phyloP scores from a whole-genome alignment of 2,329 filamentous ascomycete species.

The Xylariaceae sp. region DNA sequence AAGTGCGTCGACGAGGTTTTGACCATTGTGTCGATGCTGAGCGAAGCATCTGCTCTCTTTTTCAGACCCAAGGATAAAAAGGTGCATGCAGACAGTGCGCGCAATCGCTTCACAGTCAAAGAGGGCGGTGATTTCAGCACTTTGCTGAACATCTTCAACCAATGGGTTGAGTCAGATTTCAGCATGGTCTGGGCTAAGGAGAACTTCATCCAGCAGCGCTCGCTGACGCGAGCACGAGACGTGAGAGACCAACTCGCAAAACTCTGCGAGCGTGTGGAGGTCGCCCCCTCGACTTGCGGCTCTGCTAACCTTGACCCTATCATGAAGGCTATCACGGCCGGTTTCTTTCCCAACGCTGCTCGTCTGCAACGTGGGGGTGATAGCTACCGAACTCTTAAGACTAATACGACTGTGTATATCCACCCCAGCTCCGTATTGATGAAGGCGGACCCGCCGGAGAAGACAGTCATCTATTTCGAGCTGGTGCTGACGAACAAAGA shows the following conservation, averaged over 20 bases:
- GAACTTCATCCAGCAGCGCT: conserved; percentile 89
- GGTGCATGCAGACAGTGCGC: conserved; percentile 87
- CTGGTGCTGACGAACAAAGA: conserved; percentile 81
- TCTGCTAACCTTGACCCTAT: conserved; percentile 69
- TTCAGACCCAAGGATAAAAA: conserved; percentile 97
- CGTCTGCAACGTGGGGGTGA: conserved; percentile 78
- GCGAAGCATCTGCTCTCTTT: conserved; percentile 84
- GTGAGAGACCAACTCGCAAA: conserved; percentile 90
- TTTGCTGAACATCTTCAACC: conserved; percentile 88
- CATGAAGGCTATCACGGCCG: conserved; percentile 81
- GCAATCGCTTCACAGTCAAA: conserved; percentile 81
- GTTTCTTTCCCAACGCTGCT: conserved; percentile 93
- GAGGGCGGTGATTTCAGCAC: conserved; percentile 89
- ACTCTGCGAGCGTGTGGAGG: conserved; percentile 89
- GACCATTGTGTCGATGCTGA: conserved; percentile 90
- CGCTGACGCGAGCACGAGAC: conserved; percentile 82
- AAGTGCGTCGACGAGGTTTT: conserved; percentile 93
- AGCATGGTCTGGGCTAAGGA: conserved; percentile 82
- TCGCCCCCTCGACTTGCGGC: conserved; percentile 66
- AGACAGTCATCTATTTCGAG: conserved; percentile 86
- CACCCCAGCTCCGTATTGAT: conserved; percentile 83
- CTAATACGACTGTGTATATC: conserved; percentile 81
- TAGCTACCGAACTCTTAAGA: conserved; percentile 88
- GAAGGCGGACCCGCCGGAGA: conserved; percentile 68
- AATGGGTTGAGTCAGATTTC: conserved; percentile 92